Conservation (phyloP, 176 grass and related monocot genomes). For the Alloteropsis semialata region DNA sequence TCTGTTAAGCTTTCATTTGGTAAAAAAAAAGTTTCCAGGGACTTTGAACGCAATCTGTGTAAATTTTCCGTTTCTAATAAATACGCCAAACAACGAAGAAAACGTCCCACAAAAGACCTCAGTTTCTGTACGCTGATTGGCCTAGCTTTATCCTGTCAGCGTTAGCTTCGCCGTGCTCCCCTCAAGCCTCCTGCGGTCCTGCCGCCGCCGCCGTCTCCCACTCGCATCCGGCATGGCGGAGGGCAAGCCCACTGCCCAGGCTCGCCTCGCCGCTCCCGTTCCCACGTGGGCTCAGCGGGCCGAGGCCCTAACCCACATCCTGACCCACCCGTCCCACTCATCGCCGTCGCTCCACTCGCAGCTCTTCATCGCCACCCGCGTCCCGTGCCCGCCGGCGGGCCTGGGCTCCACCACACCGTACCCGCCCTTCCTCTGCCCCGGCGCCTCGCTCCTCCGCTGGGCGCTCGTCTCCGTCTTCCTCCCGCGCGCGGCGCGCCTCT, state of each 20-base stretch:
- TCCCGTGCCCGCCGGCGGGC: conserved; percentile 44
- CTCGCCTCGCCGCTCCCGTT: neutral
- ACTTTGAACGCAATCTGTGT: no score
- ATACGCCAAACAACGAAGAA: neutral
- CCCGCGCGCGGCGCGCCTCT: conserved; percentile 45
- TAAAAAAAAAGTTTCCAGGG: no score
- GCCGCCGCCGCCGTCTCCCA: neutral
- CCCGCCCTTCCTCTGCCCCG: conserved; percentile 78
- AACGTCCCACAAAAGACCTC: neutral
- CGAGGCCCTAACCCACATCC: conserved; percentile 60
- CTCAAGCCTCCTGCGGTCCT: neutral
- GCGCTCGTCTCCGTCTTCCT: conserved; percentile 52
- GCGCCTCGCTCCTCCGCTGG: conserved; percentile 49
- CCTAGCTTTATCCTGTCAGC: neutral
- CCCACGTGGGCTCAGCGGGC: conserved; percentile 45
- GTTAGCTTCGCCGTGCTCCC: neutral
- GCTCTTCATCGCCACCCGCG: conserved; percentile 60
- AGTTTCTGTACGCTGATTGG: neutral
- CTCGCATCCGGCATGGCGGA: neutral
- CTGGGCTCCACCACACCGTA: conserved; percentile 26
- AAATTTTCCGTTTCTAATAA: no score
- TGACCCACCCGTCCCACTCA: conserved; percentile 46
- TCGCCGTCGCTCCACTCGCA: conserved; percentile 88
- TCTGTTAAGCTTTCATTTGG: no score
- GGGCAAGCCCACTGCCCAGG: neutral